These are phyloP conservation scores for Grosmannia huntii DNA, from an alignment of 2,329 filamentous ascomycete species.

Conservation along the genomic window DNA sequence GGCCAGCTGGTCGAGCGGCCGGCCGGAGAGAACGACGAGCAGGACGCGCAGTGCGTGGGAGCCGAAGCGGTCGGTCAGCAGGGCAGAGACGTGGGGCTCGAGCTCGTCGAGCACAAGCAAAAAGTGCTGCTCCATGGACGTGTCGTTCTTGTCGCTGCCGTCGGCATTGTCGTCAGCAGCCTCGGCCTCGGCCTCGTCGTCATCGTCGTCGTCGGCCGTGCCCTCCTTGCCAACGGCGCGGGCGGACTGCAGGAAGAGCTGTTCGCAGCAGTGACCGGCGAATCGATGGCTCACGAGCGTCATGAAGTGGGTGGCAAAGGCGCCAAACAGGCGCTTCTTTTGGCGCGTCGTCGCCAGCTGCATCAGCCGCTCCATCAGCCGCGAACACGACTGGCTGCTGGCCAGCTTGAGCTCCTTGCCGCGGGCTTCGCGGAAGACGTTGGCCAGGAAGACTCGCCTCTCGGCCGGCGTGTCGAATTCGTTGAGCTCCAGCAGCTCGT, in stretches of 20 bases:
- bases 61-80: conserved; percentile 79
- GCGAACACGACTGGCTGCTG: conserved; percentile 88
- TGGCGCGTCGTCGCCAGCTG: conserved; percentile 65
- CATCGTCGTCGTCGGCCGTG: conserved; percentile 28
- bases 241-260: conserved; percentile 74
- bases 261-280: conserved; percentile 93
- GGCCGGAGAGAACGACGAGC: conserved; percentile 72
- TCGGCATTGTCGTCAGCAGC: conserved; percentile 25
- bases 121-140: conserved; percentile 75
- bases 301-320: conserved; percentile 76
- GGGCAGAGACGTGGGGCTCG: conserved; percentile 68
- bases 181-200: conserved; percentile 23
- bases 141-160: conserved; percentile 33
- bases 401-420: conserved; percentile 95
- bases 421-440: conserved; percentile 72
- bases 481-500: conserved; percentile 81
- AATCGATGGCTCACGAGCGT: conserved; percentile 91
- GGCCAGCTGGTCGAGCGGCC: conserved; percentile 58
- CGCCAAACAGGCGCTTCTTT: conserved; percentile 75
- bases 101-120: conserved; percentile 75
- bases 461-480: conserved; percentile 68
- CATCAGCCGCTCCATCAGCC: conserved; percentile 84
- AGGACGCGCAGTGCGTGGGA: conserved; percentile 84
- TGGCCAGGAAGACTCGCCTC: conserved; percentile 58
- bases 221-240: conserved; percentile 18